Base-by-base conservation (phyloP, 768 basidiomycete genomes). In the Gymnopilus junonius region DNA sequence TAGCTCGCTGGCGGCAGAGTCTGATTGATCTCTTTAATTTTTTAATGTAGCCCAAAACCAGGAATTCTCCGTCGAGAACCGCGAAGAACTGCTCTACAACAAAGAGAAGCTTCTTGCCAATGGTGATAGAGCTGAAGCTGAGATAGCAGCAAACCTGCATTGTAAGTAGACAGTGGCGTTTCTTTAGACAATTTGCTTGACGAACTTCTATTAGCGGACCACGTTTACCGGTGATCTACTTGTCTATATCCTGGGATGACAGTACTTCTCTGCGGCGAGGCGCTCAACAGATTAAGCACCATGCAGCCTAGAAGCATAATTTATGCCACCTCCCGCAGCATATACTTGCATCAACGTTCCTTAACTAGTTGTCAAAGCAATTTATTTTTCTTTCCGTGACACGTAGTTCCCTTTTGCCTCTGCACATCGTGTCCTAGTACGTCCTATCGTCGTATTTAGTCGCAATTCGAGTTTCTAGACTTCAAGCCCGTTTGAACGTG, bases 101-200 rank as follows among this genome's bases (percentile, higher is more conserved):
- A 99, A 99, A 77, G 97, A 99, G 84, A 99, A 98, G 77, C 85
- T 99, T 58, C 85, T 99, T 32, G 89, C 94, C 25, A 98, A 97
- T 71, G 97, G 97, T 58, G 97, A 99, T 80, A 82, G 93, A 69
- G 94, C 95, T 60, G 97, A 99, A 77, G 94, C 96, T 27, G 97
- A 99, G 79, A 94, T 99, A 71, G 96, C 96, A 59, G 96, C 97
- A 48, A 98, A 99, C 77, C 78, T 95, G 65, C 83, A 93, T 71
- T 80, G 92, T 93, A 73, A 67, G 84, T 75, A 43, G n/a, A 56
- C 23, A 15, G 35, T 64, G 48, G 43, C 43, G 64, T 58, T 37
- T 32, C 35, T 55, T 20, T 70, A 35, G 46, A 43, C 61, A 72
- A 55, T 74, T 63, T 72, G 67, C n/a, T 64, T 74, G 64, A 56